These are phyloP conservation scores for Gaultheria prostrata DNA, from an alignment of 148 eudicot genomes.

Conservation along the genomic window DNA sequence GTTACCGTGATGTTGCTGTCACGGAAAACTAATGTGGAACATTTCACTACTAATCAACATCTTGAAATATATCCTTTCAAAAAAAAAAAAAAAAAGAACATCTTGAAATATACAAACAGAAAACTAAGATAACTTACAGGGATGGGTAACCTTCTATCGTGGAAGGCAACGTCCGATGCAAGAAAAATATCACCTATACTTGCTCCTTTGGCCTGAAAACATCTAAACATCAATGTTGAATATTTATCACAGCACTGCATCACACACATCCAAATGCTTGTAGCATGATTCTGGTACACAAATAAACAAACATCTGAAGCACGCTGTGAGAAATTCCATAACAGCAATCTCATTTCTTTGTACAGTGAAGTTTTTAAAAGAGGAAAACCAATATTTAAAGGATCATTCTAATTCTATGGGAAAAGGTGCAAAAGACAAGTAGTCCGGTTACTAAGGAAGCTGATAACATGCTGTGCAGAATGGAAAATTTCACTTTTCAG, in stretches of 20 bases:
- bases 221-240: slow-evolving; percentile 1
- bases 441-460: not conserved
- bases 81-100: no score
- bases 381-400: not conserved
- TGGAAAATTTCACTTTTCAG: not conserved
- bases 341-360: not conserved
- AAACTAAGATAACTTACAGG: slow-evolving; percentile 56
- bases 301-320: not conserved
- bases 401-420: not conserved
- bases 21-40: not conserved
- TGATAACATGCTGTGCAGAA: not conserved
- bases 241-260: not conserved
- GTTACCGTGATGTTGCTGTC: not conserved
- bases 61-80: no score
- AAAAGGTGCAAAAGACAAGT: not conserved
- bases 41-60: not conserved
- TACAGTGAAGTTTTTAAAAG: not conserved
- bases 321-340: not conserved
- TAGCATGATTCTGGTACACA: not conserved
- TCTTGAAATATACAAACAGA: not conserved
- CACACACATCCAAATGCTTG: not conserved
- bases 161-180: slow-evolving; percentile 85
- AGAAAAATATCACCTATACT: slow-evolving; percentile 76
- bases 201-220: slow-evolving; percentile 86
- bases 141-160: slow-evolving; percentile 91